These are phyloP conservation scores for Phytophthora pisi DNA, from an alignment of 352 stramenopile species.

Conservation along the genomic window DNA sequence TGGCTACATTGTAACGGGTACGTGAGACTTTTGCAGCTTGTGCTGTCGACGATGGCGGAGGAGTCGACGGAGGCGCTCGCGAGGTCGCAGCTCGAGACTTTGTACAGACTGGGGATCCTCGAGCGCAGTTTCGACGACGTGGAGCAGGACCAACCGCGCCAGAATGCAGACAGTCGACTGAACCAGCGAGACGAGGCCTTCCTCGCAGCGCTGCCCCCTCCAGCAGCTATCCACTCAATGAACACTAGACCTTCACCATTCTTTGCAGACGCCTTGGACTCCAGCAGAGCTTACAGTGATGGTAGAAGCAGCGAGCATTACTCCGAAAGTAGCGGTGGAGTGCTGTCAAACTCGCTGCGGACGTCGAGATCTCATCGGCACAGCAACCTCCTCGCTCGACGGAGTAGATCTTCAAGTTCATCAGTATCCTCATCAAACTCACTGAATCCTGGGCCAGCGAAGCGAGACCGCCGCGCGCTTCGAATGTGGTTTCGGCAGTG, in stretches of 20 bases:
- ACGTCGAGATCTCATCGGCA: conserved; percentile 4
- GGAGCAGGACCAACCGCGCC: conserved; percentile 23
- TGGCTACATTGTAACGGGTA: conserved; percentile 20
- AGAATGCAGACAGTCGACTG: conserved; percentile 17
- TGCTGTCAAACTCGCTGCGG: conserved; percentile 2
- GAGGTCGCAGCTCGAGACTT: conserved; percentile 52
- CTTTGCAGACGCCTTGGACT: conserved; percentile 5
- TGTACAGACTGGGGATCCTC: conserved; percentile 58
- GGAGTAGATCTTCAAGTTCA: conserved; percentile 7
- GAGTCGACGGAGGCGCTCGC: conserved; percentile 43
- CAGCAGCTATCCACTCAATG: conserved; percentile 13
- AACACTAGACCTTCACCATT: background rate
- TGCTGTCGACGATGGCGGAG: conserved; percentile 12
- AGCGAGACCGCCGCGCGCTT: conserved; percentile 9
- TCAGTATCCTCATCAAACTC: background rate
- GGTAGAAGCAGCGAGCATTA: conserved; percentile 9
- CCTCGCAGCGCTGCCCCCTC: conserved; percentile 30
- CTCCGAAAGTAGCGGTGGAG: conserved; percentile 1
- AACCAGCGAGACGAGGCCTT: conserved; percentile 23
- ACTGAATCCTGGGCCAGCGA: background rate
- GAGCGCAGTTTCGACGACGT: conserved; percentile 33
- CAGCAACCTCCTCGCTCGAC: conserved; percentile 1
- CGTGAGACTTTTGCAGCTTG: conserved; percentile 7
- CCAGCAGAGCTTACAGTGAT: conserved; percentile 6
- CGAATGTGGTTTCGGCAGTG: conserved; percentile 40